Evolutionary conservation across 1,139 yeast species (phyloP), one percentile per base, ranked within the genome.

Genomic region (Scheffersomyces insectosa): DNA sequence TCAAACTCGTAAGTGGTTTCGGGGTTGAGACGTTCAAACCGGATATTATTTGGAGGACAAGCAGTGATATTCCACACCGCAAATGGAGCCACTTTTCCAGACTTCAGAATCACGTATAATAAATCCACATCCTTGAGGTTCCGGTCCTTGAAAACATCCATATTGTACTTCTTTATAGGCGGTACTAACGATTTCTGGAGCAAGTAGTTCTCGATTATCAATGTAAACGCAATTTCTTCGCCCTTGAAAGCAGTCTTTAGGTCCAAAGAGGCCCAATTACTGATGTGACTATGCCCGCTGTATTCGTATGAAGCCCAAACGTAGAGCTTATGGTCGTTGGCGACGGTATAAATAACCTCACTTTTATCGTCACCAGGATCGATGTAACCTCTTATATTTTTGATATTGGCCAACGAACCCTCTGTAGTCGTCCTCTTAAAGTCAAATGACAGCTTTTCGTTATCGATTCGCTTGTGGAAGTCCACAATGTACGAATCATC

Each of bases 261-360:
- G 49, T 80, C 77, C 12, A 84, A 52, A 2, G 75, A 63, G 0
- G 83, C 85, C 82, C 90, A 83, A 33, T 76, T 69, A 48, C 76
- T 82, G 8, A 85, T 73, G 43, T 78, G 79, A 46, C 77, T 77
- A 37, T 79, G 82, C 10, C 77, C 79, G 38, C 78, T 82, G 40
- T 70, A 66, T 46, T 84, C 90, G 59, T 76, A 83, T 9, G 88
- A 82, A 0, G 89, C 80, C 90, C 95, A 90, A 0, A 87, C 76
- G 23, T 90, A 71, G 36, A 91, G 59, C 10, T 72, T 66, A 6
- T 72, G 66, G 49, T 83, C 85, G 29, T 73, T 67, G 16, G 87
- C 71, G 16, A 82, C 55, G 0, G 95, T 82, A 56, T 85, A 88
- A 7, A 88, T 62, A 15, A 80, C 66, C 51, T 80, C 74, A 50